Base-by-base conservation (phyloP, 768 basidiomycete genomes). In the Holtermannia corniformis region DNA sequence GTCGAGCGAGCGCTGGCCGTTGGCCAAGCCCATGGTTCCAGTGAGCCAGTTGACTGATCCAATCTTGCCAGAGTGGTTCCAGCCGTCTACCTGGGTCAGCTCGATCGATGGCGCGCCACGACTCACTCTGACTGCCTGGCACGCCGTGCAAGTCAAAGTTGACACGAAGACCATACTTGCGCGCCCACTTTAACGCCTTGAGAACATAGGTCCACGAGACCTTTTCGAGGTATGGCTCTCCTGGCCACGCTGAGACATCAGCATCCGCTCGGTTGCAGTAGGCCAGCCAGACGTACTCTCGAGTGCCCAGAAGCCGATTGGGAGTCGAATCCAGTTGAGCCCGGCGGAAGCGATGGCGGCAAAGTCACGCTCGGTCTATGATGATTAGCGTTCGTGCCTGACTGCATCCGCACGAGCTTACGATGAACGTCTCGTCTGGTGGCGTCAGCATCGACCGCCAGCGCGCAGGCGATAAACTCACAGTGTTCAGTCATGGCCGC, bases 131-230 rank as follows among this genome's bases (percentile, higher is more conserved):
- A 19, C 55, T 57, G 24, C 88, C 88, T 24, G 88, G 87, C 22
- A 83, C 76, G 22, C 61, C 53, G 63, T 70, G 67, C 48, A 72
- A 52, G 72, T 99, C 95, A 44, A 99, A 79, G 71, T 95, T 95
- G 68, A 99, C 88, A 50, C 95, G 84, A 51, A 97, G 64, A 11
- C 95, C 95, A 71, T 99, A 99, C 75, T 99, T 99, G 53, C 93
- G 81, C 11, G 87, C 87, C 95, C 95, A 99, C 60, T 82, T 75
- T 56, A 99, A 80, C 4, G 89, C 90, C 73, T 91, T 90, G 52
- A 96, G 77, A 75, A 95, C 86, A 73, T 96, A 93, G 76, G 79
- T 82, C 95, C 93, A 97, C 2, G 82, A 79, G 0, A 83, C 81
- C 57, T 84, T 79, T n/a, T 83, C 76, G 28, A 96, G 78, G 75